Evolutionary conservation across 2,329 filamentous ascomycete species (phyloP), one percentile per base, ranked within the genome.

Genomic region (Pochonia chlamydosporia): DNA sequence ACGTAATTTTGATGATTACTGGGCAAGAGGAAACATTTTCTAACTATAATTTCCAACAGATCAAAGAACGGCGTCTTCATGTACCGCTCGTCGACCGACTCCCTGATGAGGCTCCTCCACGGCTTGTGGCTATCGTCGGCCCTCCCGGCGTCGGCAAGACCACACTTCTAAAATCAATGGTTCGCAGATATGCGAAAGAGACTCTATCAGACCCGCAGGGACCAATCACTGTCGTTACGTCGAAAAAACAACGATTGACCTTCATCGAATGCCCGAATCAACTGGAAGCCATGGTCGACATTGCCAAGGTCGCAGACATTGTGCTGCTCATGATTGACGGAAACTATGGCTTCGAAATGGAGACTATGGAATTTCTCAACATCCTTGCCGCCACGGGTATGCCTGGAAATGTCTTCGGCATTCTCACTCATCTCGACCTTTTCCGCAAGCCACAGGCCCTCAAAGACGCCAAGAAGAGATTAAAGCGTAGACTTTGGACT

Each of bases 301-400:
- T 96, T 48, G 89, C 93, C 50, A 99, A 99, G 69, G 88, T 99
- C 37, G 93, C 95, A 16, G 93, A 99, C 65, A 96, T 99, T 59
- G 89, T 97, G 5, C 76, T 99, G 43, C 78, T 99, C 48, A 93
- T 99, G 88, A 99, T 99, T 58, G 93, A 99, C 63, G 95, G 93
- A 47, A 97, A 97, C 69, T 99, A 87, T 61, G 95, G 93, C 13
- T 99, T 99, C 63, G 93, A 99, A 70, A 99, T 99, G 93, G 93
- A 99, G 76, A 99, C 93, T 0, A 99, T 99, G 93, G 93, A 99
- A 69, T 99, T 99, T 52, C 73, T 99, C 61, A 97, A 96, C 58
- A 84, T 96, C 16, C 74, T 99, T 43, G 86, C 88, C n/a, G 82
- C 89, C 3, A 95, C 88, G 25, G 93, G 93, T 66, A 97, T 99